Evolutionary conservation across 257 asterid species (phyloP).

Genomic region (Solanum verrucosum): DNA sequence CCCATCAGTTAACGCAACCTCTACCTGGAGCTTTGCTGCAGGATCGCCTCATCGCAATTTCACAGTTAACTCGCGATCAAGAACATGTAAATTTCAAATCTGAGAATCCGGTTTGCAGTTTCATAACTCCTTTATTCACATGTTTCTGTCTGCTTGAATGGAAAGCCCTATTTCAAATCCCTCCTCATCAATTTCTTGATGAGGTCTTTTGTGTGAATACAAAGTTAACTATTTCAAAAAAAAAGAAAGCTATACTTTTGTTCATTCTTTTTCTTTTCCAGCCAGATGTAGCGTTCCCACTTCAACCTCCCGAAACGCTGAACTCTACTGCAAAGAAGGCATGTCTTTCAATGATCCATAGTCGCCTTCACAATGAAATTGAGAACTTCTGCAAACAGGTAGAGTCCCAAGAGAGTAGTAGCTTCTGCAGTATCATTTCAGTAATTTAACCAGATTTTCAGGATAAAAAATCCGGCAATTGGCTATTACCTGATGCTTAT

Average conservation of each 20-base stretch:
- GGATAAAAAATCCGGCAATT: conserved; percentile 1
- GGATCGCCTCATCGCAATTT: conserved; percentile 89
- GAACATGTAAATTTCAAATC: conserved; percentile 57
- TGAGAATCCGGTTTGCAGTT: neutral
- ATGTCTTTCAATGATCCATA: conserved; percentile 54
- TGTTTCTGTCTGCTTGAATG: conserved; percentile 1
- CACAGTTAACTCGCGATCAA: conserved; percentile 93
- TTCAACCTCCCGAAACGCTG: conserved; percentile 74
- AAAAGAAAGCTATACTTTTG: conserved; percentile 3
- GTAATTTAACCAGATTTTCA: neutral
- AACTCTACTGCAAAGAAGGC: conserved; percentile 45
- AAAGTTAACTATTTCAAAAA: no score
- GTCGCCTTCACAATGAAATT: conserved; percentile 75
- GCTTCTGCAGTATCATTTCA: conserved; percentile 2
- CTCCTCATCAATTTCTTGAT: no score
- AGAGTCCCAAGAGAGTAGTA: conserved; percentile 8
- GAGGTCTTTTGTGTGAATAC: no score
- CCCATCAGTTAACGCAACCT: conserved; percentile 81
- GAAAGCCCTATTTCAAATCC: no score
- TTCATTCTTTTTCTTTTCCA: conserved; percentile 23
- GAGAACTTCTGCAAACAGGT: conserved; percentile 93
- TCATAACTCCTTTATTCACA: neutral
- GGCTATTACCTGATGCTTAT: conserved; percentile 4
- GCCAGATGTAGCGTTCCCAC: conserved; percentile 95
- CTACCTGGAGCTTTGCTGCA: conserved; percentile 85